Base-by-base conservation (phyloP, 768 basidiomycete genomes). In the Pisolithus sp. region DNA sequence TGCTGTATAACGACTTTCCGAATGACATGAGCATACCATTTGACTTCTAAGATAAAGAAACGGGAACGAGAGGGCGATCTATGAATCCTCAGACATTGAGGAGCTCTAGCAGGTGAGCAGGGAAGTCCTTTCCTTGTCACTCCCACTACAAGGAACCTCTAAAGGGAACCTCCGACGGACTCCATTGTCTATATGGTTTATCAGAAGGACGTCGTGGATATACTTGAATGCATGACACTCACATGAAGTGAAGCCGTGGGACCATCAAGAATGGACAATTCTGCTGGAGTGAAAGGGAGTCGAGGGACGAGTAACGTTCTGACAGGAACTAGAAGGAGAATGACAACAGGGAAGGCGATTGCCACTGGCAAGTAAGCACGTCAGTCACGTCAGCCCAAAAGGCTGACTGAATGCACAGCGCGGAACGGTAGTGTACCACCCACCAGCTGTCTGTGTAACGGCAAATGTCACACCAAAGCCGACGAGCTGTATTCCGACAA, bases 401-500 rank as follows among this genome's bases (percentile, higher is more conserved):
- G 15, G 2, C 15, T 17, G 9, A 12, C 31, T 4, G 31, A 34
- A 34, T 13, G 31, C 31, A 34, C 31, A 34, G 5, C 1, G 41
- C 41, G 6, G 24, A 13, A 24, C 6, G 24, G 21, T 20, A 42
- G 18, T 42, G 0, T 12, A 30, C 5, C 63, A 34, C 75, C 30
- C 55, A 89, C 89, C 89, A 53, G 87, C 81, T 1, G 92, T 94
- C 63, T 96, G 93, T 0, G 89, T 92, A 55, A 96, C 83, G 7
- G 89, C 88, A 65, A 95, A 92, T 0, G 93, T 93, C 3, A 83
- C 83, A 0, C 85, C 92, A 59, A 96, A 97, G 3, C 85, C 90
- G 7, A 85, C 57, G 30, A 95, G 77, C 65, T 96, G 89, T 34
- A 94, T 73, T 15, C 69, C 66, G 5, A 91, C 67, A 66, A 90